Evolutionary conservation across 441 rosid species (phyloP).

Genomic region (Erysimum pusillum): DNA sequence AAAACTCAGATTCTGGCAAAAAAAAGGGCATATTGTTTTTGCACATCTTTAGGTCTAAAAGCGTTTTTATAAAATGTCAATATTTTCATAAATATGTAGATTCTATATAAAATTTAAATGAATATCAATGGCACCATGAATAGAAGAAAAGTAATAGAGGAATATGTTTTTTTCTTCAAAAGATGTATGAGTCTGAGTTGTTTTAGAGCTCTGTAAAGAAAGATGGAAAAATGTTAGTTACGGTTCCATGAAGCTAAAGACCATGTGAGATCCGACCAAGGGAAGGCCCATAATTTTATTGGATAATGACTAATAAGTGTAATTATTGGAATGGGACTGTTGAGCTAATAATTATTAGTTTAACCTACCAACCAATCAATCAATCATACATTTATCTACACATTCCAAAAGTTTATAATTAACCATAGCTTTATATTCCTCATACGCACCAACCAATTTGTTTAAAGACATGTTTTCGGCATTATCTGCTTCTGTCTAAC

Average conservation of each 20-base stretch:
- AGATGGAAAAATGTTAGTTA: constrained; percentile 13
- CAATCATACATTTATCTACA: constrained; percentile 34
- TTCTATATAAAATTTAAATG: neutral
- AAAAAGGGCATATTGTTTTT: constrained; percentile 26
- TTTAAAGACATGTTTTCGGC: constrained; percentile 37
- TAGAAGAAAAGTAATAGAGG: too few species aligned
- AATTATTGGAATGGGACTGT: constrained; percentile 48
- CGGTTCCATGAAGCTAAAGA: constrained; percentile 26
- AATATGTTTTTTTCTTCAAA: neutral
- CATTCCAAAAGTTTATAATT: neutral
- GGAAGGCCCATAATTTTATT: constrained; percentile 45
- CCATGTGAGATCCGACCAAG: constrained; percentile 51
- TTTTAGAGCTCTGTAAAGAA: constrained; percentile 38
- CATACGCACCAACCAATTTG: constrained; percentile 24
- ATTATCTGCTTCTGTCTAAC: constrained; percentile 30
- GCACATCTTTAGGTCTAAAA: constrained; percentile 7
- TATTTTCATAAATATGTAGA: neutral
- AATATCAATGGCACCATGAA: too few species aligned
- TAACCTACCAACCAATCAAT: constrained; percentile 44
- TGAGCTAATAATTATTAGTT: constrained; percentile 37
- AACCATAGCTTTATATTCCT: constrained; percentile 22
- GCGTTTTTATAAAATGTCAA: neutral
- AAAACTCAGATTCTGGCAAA: constrained; percentile 22
- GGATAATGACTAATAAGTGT: constrained; percentile 34
- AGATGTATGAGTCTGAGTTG: constrained; percentile 34